Percentiles rank a stretch among this genome's conserved stretches.
These are phyloP conservation scores for Nemophila menziesii DNA, from an alignment of 257 asterid species.

Conservation along the genomic window DNA sequence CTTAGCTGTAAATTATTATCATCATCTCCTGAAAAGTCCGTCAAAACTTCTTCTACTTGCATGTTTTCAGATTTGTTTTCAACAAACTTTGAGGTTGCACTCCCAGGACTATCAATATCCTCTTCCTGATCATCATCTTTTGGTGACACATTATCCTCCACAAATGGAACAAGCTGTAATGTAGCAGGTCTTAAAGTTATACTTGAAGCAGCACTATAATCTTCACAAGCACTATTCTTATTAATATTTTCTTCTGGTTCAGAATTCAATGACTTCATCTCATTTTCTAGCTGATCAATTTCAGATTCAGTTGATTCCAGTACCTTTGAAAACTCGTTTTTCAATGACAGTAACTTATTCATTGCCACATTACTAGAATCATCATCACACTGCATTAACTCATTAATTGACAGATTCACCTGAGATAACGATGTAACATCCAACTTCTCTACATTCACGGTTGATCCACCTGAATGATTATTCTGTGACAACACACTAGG, in stretches of 20 bases:
- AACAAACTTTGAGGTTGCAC: conserved; percentile 45
- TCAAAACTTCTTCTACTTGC: conserved; percentile 11
- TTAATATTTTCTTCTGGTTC: conserved; percentile 21
- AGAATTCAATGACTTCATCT: conserved; percentile 36
- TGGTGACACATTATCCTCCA: conserved; percentile 18
- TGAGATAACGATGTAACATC: conserved; percentile 40
- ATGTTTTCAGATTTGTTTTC: conserved; percentile 21
- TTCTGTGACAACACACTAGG: conserved; percentile 27
- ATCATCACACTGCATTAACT: conserved; percentile 41
- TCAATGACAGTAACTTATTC: conserved; percentile 58
- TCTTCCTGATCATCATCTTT: conserved; percentile 21
- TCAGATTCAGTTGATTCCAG: conserved; percentile 62
- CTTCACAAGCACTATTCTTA: conserved; percentile 30
- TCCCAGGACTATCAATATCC: conserved; percentile 58
- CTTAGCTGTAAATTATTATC: conserved; percentile 13
- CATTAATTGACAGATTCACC: conserved; percentile 45
- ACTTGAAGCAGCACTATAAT: conserved; percentile 25
- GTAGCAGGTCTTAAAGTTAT: conserved; percentile 23
- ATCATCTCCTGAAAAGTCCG: conserved; percentile 13
- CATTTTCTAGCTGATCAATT: conserved; percentile 66
- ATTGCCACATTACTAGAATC: conserved; percentile 38
- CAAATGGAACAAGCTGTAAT: conserved; percentile 14
- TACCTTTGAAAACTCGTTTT: conserved; percentile 45
- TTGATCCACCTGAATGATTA: conserved; percentile 28
- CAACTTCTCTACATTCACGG: conserved; percentile 46